These are phyloP conservation scores for Daedaleopsis sinensis DNA, from an alignment of 768 basidiomycete species.

Conservation along the genomic window DNA sequence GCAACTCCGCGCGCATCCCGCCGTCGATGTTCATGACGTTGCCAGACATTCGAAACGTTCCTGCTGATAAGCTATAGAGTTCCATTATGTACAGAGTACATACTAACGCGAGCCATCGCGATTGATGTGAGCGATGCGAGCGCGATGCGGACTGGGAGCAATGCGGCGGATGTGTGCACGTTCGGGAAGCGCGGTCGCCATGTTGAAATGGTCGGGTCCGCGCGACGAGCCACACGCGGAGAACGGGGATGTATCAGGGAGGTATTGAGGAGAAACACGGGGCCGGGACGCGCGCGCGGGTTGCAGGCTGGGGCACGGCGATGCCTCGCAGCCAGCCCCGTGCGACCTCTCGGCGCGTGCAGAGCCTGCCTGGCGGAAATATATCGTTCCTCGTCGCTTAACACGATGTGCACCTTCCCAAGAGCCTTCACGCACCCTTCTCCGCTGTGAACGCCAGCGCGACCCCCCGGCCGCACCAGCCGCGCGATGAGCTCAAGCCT, in stretches of 20 bases:
- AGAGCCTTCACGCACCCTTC: slow-evolving; percentile 10
- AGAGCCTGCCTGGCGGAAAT: slow-evolving; percentile 1
- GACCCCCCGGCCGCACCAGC: slow-evolving; percentile 1
- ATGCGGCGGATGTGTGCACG: background rate
- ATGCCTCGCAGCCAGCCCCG: slow-evolving; percentile 2
- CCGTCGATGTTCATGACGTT: slow-evolving; percentile 1
- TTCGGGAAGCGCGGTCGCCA: background rate
- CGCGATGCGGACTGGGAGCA: background rate
- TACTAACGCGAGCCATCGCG: slow-evolving; percentile 3
- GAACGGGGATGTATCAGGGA: background rate
- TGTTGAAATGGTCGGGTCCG: background rate
- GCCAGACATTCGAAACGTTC: slow-evolving; percentile 3
- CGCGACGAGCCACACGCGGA: background rate
- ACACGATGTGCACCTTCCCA: slow-evolving; percentile 12
- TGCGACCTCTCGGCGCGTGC: slow-evolving; percentile 10
- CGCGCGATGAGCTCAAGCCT: slow-evolving; percentile 4
- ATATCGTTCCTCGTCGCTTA: slow-evolving; percentile 14
- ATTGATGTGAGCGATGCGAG: background rate
- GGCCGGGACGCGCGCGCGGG: background rate
- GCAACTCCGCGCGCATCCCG: background rate
- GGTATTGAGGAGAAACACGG: background rate
- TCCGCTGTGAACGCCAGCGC: slow-evolving; percentile 1
- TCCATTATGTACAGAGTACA: slow-evolving; percentile 19
- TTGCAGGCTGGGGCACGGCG: background rate
- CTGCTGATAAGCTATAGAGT: slow-evolving; percentile 16